These are phyloP conservation scores for Rhododendron simsii DNA, from an alignment of 148 eudicot species.

Conservation along the genomic window DNA sequence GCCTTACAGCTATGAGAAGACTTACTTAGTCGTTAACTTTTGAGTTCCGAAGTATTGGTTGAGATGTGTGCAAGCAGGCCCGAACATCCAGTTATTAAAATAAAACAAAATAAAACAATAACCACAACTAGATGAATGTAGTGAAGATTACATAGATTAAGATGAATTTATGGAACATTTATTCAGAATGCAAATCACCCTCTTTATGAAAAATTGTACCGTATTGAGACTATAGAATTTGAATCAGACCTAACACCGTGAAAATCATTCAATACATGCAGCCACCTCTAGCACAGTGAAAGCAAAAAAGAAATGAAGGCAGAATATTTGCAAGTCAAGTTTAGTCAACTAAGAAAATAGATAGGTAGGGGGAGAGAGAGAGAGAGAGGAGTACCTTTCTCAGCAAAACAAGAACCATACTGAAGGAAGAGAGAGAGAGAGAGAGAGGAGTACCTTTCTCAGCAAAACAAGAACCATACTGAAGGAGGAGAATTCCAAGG, in stretches of 20 bases:
- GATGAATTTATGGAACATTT: not conserved
- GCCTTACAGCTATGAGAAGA: no score
- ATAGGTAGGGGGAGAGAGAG: conserved; percentile 1
- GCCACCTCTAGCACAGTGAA: not conserved
- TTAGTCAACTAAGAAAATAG: not conserved
- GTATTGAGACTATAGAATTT: not conserved
- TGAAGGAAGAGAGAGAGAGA: conserved; percentile 18
- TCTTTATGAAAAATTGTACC: not conserved
- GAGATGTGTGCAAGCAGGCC: not conserved
- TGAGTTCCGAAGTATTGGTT: not conserved
- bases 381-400: conserved; percentile 30
- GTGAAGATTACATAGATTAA: not conserved
- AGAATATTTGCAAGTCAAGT: not conserved
- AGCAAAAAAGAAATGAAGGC: not conserved
- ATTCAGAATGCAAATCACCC: not conserved
- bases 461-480: conserved; percentile 22
- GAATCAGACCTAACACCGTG: not conserved
- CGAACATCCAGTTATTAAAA: not conserved
- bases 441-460: conserved; percentile 33
- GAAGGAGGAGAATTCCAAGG: conserved; percentile 22
- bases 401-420: conserved; percentile 26
- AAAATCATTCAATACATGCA: not conserved
- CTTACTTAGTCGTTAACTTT: not conserved
- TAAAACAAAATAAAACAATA: not conserved
- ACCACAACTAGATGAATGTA: not conserved